Percentiles rank a stretch among this genome's conserved stretches.
Conservation (phyloP, 2,329 filamentous ascomycete species). For the Beauveria bassiana region DNA sequence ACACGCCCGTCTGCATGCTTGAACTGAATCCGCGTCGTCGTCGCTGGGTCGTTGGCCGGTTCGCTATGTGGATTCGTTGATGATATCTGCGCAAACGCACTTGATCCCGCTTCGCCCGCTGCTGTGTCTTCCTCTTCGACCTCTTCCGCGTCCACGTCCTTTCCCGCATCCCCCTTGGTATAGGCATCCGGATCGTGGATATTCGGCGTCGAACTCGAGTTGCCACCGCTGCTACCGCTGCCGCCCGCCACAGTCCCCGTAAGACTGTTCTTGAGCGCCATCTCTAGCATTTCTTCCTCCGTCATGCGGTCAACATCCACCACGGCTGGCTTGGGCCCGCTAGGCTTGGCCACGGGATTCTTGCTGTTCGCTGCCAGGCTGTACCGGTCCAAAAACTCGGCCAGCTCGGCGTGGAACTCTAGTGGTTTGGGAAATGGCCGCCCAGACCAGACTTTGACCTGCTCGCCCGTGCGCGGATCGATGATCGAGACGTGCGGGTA, state of each 20-base stretch:
- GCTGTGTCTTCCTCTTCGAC: conserved; percentile 33
- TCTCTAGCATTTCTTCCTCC: conserved; percentile 93
- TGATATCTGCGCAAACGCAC: conserved; percentile 62
- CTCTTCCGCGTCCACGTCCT: conserved; percentile 31
- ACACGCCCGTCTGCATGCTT: conserved; percentile 76
- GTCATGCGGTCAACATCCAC: conserved; percentile 83
- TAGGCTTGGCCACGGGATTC: conserved; percentile 73
- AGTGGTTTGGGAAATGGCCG: conserved; percentile 64
- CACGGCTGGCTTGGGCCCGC: conserved; percentile 56
- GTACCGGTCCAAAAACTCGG: conserved; percentile 96
- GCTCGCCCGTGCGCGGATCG: conserved; percentile 90
- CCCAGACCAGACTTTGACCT: conserved; percentile 94
- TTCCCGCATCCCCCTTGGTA: conserved; percentile 56
- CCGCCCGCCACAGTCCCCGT: conserved; percentile 45
- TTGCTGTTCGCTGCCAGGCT: conserved; percentile 81
- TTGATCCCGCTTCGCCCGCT: conserved; percentile 26
- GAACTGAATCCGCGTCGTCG: conserved; percentile 87
- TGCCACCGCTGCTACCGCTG: conserved; percentile 21
- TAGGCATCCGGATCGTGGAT: conserved; percentile 79
- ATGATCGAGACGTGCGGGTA: conserved; percentile 96
- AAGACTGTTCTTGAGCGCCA: conserved; percentile 86
- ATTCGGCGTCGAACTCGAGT: conserved; percentile 36
- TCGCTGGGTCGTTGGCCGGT: conserved; percentile 61
- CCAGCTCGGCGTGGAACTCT: conserved; percentile 85
- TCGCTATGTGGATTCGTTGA: conserved; percentile 67